Evolutionary conservation across 2,329 filamentous ascomycete genomes (phyloP).

Genomic region (Hirsutella minnesotensis): DNA sequence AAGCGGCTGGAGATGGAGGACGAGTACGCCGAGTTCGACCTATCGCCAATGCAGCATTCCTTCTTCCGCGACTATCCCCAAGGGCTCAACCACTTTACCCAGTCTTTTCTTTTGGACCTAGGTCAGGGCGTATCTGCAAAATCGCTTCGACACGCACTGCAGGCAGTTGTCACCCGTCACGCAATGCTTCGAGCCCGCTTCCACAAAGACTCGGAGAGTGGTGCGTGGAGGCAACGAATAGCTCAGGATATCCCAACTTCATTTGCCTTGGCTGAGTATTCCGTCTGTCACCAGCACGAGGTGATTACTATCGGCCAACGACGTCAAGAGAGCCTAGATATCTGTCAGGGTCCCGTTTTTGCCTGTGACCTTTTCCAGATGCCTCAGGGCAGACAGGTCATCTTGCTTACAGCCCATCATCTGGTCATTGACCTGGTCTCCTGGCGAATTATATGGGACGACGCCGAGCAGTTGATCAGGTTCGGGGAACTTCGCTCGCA

Average conservation of each 20-base stretch:
- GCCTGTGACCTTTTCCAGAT: conserved; percentile 8
- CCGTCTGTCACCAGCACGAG: conserved; percentile 1
- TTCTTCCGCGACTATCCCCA: conserved; percentile 23
- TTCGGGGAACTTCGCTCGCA: conserved; percentile 4
- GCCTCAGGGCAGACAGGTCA: conserved; percentile 2
- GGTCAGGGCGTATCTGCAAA: conserved; percentile 4
- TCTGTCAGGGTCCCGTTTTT: conserved; percentile 10
- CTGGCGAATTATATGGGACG: conserved; percentile 23
- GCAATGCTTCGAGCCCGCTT: conserved; percentile 25
- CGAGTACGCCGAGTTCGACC: conserved; percentile 18
- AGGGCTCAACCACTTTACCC: conserved; percentile 28
- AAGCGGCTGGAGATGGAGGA: conserved; percentile 4
- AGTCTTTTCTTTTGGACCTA: conserved; percentile 28
- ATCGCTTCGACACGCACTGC: conserved; percentile 10
- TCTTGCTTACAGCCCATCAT: conserved; percentile 8
- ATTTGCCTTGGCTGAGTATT: conserved; percentile 2
- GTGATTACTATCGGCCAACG: background rate
- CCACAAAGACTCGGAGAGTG: background rate
- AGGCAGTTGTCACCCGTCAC: conserved; percentile 17
- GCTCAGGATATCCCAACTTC: conserved; percentile 1
- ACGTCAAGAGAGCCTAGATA: conserved; percentile 5
- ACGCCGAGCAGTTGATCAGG: conserved; percentile 7
- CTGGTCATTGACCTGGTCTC: conserved; percentile 33
- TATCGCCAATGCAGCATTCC: conserved; percentile 32
- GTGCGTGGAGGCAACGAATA: conserved; percentile 13